phyloP scores from a whole-genome alignment of 495 filamentous ascomycete genomes.

The Hypoxylon trugodes region DNA sequence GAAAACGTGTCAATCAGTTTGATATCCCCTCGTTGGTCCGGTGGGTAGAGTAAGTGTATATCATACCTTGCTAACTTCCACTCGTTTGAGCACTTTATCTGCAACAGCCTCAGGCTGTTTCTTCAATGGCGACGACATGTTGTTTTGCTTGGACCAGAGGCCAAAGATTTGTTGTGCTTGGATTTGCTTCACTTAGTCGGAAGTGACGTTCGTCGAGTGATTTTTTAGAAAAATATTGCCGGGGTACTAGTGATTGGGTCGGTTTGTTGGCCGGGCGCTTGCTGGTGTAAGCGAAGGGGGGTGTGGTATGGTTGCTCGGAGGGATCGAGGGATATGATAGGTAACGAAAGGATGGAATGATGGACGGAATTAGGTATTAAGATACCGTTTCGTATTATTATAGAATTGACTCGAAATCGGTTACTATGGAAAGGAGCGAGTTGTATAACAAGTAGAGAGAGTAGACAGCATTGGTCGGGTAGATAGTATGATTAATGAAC shows the following conservation, averaged over 20 bases:
- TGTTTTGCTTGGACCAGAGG: conserved; percentile 43
- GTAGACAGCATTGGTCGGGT: not conserved
- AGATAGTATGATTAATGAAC: conserved; percentile 31
- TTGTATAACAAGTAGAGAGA: not conserved
- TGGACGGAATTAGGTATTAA: conserved; percentile 34
- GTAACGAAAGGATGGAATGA: conserved; percentile 11
- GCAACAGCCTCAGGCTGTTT: conserved; percentile 72
- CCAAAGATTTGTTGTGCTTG: conserved; percentile 14
- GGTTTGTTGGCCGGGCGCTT: conserved; percentile 48
- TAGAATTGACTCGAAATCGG: not conserved
- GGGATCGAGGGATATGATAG: conserved; percentile 30
- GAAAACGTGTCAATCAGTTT: conserved; percentile 20
- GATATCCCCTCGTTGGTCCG: not conserved
- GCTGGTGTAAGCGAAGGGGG: conserved; percentile 44
- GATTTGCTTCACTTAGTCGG: conserved; percentile 14
- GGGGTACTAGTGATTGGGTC: conserved; percentile 43
- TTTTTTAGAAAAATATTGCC: conserved; percentile 31
- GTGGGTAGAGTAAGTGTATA: not conserved
- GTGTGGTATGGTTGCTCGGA: conserved; percentile 19
- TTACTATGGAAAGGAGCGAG: conserved; percentile 1
- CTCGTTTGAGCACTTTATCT: conserved; percentile 73
- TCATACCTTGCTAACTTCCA: conserved; percentile 85
- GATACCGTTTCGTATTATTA: conserved; percentile 12
- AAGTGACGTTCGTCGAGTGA: conserved; percentile 38
- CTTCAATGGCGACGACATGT: conserved; percentile 65